Conservation (phyloP, 305 asterid genomes). For the Fraxinus dipetala region DNA sequence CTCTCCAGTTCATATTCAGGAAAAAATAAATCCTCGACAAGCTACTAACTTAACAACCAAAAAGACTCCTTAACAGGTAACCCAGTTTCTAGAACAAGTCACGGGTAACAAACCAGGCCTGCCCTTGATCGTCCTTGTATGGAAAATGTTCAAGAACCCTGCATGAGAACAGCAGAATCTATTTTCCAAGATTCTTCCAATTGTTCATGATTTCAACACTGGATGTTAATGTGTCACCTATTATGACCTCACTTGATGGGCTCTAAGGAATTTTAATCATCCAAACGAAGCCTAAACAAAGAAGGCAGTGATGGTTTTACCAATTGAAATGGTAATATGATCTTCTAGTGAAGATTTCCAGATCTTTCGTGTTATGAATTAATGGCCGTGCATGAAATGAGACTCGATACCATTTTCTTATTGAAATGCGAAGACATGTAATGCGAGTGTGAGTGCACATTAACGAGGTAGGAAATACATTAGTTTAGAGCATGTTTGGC, state of each 20-base stretch:
- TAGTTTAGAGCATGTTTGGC: background rate
- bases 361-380: slow-evolving; percentile 11
- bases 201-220: slow-evolving; percentile 20
- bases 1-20: background rate
- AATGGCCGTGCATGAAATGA: slow-evolving; percentile 21
- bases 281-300: background rate
- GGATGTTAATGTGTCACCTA: slow-evolving; percentile 13
- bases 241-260: slow-evolving; percentile 13
- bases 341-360: slow-evolving; percentile 12
- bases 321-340: background rate
- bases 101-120: slow-evolving; percentile 16
- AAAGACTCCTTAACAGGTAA: background rate
- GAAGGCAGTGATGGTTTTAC: background rate
- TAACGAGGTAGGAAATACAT: background rate
- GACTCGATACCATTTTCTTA: background rate
- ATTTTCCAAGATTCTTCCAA: slow-evolving; percentile 27
- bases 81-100: slow-evolving; percentile 16
- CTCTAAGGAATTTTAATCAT: background rate
- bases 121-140: slow-evolving; percentile 13
- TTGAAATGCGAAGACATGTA: slow-evolving; percentile 20
- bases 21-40: background rate
- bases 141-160: slow-evolving; percentile 22
- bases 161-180: slow-evolving; percentile 27
- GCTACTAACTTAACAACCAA: background rate
- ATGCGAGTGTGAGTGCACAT: background rate